Evolutionary conservation across 2,329 filamentous ascomycete genomes (phyloP).

Genomic region (Zymoseptoria brevis): DNA sequence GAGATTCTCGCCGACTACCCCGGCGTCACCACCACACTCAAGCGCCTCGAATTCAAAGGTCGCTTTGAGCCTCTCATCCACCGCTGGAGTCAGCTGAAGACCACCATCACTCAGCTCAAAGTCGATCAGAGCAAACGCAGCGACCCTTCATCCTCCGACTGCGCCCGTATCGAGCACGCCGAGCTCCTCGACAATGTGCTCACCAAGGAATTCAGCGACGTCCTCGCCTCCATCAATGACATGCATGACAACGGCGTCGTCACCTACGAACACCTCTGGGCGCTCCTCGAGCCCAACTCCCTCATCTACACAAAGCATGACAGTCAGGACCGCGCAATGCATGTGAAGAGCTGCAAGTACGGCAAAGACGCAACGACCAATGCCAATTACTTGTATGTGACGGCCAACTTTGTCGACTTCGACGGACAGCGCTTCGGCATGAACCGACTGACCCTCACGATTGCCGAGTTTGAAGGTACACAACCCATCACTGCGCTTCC

Average conservation of each 20-base stretch:
- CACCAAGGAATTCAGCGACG: constrained; percentile 34
- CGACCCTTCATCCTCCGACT: constrained; percentile 3
- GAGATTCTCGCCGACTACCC: constrained; percentile 52
- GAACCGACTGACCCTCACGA: constrained; percentile 23
- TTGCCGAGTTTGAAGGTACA: constrained; percentile 35
- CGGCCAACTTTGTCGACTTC: constrained; percentile 29
- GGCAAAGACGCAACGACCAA: constrained; percentile 28
- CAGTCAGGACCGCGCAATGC: constrained; percentile 32
- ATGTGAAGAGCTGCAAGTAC: constrained; percentile 24
- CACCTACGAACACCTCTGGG: constrained; percentile 31
- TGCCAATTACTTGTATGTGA: constrained; percentile 7
- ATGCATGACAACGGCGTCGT: constrained; percentile 29
- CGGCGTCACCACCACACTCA: constrained; percentile 51
- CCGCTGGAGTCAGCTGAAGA: constrained; percentile 46
- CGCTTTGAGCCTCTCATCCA: constrained; percentile 57
- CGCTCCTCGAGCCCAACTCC: constrained; percentile 27
- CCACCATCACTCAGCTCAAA: constrained; percentile 32
- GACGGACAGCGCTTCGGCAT: constrained; percentile 34
- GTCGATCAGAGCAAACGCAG: constrained; percentile 1
- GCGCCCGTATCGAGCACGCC: constrained; percentile 29
- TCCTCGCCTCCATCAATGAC: constrained; percentile 36
- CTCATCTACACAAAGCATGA: constrained; percentile 32
- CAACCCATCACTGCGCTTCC: constrained; percentile 34
- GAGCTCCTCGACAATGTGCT: constrained; percentile 33
- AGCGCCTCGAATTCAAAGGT: constrained; percentile 52